Percentiles rank a stretch among this genome's conserved stretches.
Conservation (phyloP, 352 stramenopile genomes). For the Achlya hypogyna region DNA sequence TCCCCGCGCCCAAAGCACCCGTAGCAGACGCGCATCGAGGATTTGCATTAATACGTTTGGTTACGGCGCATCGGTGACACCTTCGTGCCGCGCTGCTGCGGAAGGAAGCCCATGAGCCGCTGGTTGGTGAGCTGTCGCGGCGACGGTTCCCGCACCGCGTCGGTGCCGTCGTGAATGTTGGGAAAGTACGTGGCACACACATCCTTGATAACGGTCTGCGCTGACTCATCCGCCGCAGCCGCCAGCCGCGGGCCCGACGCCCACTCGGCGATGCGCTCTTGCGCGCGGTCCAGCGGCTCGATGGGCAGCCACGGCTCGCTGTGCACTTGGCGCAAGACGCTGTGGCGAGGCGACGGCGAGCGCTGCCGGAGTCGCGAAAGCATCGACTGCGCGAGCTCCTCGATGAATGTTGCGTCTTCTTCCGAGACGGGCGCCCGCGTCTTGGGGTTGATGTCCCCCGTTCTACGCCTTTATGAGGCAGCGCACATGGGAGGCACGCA, state of each 20-base stretch:
- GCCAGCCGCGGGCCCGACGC: not conserved
- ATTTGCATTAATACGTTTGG: not conserved
- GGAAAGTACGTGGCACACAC: conserved; percentile 3
- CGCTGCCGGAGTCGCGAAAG: not conserved
- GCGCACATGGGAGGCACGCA: no score
- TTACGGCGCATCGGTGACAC: not conserved
- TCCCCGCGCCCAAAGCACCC: not conserved
- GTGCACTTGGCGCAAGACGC: not conserved
- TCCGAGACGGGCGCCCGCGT: not conserved
- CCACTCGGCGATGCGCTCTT: not conserved
- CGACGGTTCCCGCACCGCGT: conserved; percentile 25
- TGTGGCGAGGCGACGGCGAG: not conserved
- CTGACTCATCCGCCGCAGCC: not conserved
- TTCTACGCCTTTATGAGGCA: no score
- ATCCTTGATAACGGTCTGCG: not conserved
- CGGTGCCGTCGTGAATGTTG: conserved; percentile 9
- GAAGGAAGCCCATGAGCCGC: conserved; percentile 7
- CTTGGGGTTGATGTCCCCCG: no score
- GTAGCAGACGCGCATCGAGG: not conserved
- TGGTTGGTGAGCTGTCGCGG: not conserved
- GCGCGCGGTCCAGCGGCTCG: not conserved
- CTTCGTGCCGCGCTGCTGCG: not conserved
- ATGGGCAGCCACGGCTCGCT: conserved; percentile 2
- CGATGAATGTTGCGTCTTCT: conserved; percentile 7
- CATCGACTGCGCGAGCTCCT: not conserved